Evolutionary conservation across 805 yeast species (phyloP).

Genomic region (Myxozyma neotropica): DNA sequence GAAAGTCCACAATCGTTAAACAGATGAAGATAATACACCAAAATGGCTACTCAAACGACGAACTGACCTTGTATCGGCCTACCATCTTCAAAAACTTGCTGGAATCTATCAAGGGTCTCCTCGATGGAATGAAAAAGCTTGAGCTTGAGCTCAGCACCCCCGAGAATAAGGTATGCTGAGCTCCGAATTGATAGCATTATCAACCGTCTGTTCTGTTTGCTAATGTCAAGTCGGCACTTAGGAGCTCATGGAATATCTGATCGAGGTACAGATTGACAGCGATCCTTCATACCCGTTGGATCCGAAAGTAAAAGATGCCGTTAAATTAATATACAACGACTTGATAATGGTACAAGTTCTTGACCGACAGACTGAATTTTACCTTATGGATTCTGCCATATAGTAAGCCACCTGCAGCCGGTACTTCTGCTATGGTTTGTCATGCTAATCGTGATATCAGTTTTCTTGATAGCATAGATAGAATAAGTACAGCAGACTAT

Average conservation of each 20-base stretch:
- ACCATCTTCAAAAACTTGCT: conserved; percentile 76
- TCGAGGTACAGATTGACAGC: conserved; percentile 37
- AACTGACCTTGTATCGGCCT: conserved; percentile 71
- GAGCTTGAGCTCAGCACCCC: conserved; percentile 4
- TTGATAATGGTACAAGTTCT: conserved; percentile 62
- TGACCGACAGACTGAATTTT: conserved; percentile 66
- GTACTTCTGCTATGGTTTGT: background rate
- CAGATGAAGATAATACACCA: conserved; percentile 81
- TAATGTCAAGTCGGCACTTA: conserved; percentile 11
- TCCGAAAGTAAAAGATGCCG: conserved; percentile 51
- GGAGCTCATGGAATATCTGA: conserved; percentile 10
- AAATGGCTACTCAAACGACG: conserved; percentile 70
- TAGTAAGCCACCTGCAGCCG: conserved; percentile 46
- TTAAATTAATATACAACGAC: conserved; percentile 57
- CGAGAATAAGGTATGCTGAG: conserved; percentile 8
- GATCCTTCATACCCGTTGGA: conserved; percentile 59
- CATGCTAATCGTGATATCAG: conserved; percentile 6
- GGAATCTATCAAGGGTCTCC: conserved; percentile 72
- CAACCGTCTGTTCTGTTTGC: background rate
- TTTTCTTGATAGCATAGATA: conserved; percentile 66
- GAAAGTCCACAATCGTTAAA: conserved; percentile 77
- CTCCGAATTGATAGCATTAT: conserved; percentile 37
- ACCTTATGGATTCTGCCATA: conserved; percentile 79
- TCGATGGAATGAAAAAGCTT: conserved; percentile 48
- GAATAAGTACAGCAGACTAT: conserved; percentile 63